Evolutionary conservation across 1,139 yeast genomes (phyloP).

Genomic region (Nakaseomyces sp.): DNA sequence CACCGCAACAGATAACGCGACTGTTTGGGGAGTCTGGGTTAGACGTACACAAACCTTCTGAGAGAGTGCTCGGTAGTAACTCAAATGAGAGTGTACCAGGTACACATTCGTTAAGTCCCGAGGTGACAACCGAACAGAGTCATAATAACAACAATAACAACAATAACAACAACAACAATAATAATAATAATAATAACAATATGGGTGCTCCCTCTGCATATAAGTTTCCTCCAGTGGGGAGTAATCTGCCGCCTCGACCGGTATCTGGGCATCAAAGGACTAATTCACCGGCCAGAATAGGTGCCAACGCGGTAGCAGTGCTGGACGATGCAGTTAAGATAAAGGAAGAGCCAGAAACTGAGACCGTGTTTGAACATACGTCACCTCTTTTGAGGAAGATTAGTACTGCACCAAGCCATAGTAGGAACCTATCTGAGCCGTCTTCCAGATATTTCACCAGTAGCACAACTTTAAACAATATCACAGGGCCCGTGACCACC

Average conservation of each 20-base stretch:
- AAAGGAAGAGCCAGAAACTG: conserved; percentile 28
- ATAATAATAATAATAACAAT: conserved; percentile 10
- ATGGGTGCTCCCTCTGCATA: conserved; percentile 17
- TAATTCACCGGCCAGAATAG: conserved; percentile 61
- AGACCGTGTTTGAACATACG: conserved; percentile 9
- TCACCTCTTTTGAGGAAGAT: background rate
- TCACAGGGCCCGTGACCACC: conserved; percentile 3
- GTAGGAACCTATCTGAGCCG: conserved; percentile 4
- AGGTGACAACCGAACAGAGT: background rate
- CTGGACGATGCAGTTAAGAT: conserved; percentile 30
- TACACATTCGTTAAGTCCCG: background rate
- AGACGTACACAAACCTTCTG: background rate
- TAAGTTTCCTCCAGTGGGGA: conserved; percentile 19
- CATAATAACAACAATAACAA: conserved; percentile 10
- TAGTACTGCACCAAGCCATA: background rate
- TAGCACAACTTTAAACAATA: conserved; percentile 3
- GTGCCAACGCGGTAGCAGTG: conserved; percentile 63
- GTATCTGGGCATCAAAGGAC: conserved; percentile 34
- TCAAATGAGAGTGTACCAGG: background rate
- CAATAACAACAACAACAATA: conserved; percentile 11
- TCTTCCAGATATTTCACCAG: conserved; percentile 1
- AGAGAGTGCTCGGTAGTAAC: background rate
- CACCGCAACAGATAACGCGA: conserved; percentile 57
- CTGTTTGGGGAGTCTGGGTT: conserved; percentile 36
- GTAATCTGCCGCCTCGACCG: conserved; percentile 7